phyloP scores from a whole-genome alignment of 768 basidiomycete genomes.

The Suillus occidentalis region DNA sequence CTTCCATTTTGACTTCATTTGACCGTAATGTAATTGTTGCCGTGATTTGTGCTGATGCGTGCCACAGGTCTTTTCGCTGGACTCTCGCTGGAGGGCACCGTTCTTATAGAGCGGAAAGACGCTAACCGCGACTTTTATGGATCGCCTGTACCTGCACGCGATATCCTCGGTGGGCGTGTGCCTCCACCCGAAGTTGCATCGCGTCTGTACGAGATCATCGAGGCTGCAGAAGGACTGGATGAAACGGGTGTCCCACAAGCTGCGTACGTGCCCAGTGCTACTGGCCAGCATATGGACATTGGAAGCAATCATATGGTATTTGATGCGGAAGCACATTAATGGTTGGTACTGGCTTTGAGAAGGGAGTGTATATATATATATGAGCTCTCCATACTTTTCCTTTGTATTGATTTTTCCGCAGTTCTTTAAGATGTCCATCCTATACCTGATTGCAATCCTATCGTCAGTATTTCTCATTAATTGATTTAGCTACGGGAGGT shows the following conservation, averaged over 20 bases:
- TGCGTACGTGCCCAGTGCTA: conserved; percentile 73
- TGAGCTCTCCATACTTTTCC: neutral
- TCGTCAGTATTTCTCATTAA: neutral
- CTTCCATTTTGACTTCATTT: neutral
- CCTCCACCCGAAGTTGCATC: conserved; percentile 98
- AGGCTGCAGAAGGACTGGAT: conserved; percentile 92
- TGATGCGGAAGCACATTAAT: conserved; percentile 59
- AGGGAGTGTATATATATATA: neutral
- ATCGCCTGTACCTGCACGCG: conserved; percentile 80
- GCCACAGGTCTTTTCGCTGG: conserved; percentile 87
- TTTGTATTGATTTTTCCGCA: neutral
- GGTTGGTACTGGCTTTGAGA: neutral
- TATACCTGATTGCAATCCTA: conserved; percentile 5
- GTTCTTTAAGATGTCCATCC: neutral
- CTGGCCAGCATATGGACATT: conserved; percentile 56
- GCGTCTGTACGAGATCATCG: conserved; percentile 91
- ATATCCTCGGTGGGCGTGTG: conserved; percentile 90
- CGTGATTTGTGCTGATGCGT: conserved; percentile 1
- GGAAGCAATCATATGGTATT: conserved; percentile 61
- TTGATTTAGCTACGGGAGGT: neutral
- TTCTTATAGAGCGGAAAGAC: conserved; percentile 92
- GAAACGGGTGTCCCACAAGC: conserved; percentile 77
- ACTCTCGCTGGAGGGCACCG: conserved; percentile 91
- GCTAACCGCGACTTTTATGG: conserved; percentile 97
- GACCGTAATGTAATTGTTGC: neutral